These are phyloP conservation scores for Quercus variabilis DNA, from an alignment of 306 rosid species.

Conservation along the genomic window DNA sequence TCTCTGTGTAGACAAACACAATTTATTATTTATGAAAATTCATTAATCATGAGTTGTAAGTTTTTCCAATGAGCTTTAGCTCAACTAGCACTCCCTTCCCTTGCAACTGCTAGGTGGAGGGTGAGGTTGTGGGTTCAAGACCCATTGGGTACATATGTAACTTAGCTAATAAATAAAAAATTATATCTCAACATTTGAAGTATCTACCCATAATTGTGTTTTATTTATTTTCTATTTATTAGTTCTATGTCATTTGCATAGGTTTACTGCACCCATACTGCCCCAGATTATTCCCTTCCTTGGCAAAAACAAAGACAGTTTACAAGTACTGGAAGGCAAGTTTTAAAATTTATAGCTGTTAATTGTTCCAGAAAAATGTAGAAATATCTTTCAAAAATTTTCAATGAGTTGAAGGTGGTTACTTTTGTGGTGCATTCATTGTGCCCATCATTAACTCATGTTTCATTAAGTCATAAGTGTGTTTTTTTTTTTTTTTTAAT, in stretches of 20 bases:
- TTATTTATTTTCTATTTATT: neutral
- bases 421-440: neutral
- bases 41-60: neutral
- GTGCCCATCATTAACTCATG: neutral
- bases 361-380: conserved; percentile 4
- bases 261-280: conserved; percentile 98
- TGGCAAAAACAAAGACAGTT: conserved; percentile 98
- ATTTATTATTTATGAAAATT: neutral
- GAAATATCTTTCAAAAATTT: neutral
- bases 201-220: neutral
- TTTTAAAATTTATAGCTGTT: conserved; percentile 26
- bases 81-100: too few relatives aligned
- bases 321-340: conserved; percentile 97
- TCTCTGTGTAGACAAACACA: neutral
- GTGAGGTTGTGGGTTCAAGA: too few relatives aligned
- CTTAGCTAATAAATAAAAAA: too few relatives aligned
- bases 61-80: neutral
- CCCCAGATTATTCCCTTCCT: conserved; percentile 97
- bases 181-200: too few relatives aligned
- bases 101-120: too few relatives aligned
- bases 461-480: neutral
- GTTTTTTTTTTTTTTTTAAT: neutral
- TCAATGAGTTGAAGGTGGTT: neutral
- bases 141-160: too few relatives aligned
- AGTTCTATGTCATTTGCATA: conserved; percentile 23